These are phyloP conservation scores for Rhodotorula sp. DNA, from an alignment of 1,284 basidiomycete species.

Conservation along the genomic window DNA sequence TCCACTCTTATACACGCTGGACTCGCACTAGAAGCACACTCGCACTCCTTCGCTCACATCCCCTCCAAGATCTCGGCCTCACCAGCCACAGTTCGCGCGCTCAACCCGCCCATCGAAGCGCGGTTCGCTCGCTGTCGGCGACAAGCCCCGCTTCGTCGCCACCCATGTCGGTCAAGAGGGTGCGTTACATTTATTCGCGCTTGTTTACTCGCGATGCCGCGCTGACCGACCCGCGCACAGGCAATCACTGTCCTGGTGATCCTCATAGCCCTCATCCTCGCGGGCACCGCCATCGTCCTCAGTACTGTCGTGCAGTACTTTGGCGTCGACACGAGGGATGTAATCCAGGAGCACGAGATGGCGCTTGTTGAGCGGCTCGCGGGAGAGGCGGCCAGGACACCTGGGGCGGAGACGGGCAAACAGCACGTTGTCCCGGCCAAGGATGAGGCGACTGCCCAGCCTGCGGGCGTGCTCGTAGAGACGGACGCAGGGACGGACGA, in stretches of 20 bases:
- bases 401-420: background rate
- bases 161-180: conserved; percentile 2
- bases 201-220: background rate
- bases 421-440: background rate
- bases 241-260: conserved; percentile 31
- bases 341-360: conserved; percentile 75
- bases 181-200: background rate
- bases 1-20: too few species aligned
- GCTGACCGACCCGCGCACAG: conserved; percentile 1
- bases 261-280: conserved; percentile 56
- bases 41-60: too few species aligned
- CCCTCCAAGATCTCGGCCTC: too few species aligned
- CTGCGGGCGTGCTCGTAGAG: background rate
- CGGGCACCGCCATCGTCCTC: conserved; percentile 89
- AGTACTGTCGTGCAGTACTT: conserved; percentile 88
- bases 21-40: too few species aligned
- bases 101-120: background rate
- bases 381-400: background rate
- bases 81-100: too few species aligned
- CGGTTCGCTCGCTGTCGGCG: background rate
- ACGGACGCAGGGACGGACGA: conserved; percentile 5
- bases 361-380: conserved; percentile 44
- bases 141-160: background rate
- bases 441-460: background rate
- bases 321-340: conserved; percentile 72